phyloP scores from a whole-genome alignment of 306 rosid species.

The Castanea crenata region DNA sequence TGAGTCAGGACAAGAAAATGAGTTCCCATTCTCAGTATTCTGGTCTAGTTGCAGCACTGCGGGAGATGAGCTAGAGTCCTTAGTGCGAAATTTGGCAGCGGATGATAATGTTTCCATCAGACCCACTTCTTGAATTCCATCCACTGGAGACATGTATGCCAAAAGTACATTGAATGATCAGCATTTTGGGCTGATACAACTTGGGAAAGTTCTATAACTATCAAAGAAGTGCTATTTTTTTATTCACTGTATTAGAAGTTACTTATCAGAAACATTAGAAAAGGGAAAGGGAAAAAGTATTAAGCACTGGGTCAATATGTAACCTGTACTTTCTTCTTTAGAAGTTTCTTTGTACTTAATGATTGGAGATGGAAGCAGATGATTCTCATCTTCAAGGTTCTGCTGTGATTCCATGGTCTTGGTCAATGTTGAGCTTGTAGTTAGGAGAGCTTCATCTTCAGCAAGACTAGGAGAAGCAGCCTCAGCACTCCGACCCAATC shows the following conservation, averaged over 20 bases:
- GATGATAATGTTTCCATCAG: not conserved
- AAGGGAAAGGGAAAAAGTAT: not conserved
- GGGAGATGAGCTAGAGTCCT: not conserved
- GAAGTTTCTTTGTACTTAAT: not conserved
- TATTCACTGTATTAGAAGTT: too few species aligned
- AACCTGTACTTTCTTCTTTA: conserved; percentile 14
- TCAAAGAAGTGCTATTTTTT: not conserved
- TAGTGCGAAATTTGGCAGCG: conserved; percentile 11
- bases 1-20: conserved; percentile 3
- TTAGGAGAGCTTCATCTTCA: conserved; percentile 8
- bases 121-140: conserved; percentile 22
- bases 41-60: conserved; percentile 10
- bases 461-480: conserved; percentile 3
- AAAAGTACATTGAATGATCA: not conserved
- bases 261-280: too few species aligned
- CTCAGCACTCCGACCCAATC: conserved; percentile 16
- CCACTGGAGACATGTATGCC: conserved; percentile 10
- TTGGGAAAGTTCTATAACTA: not conserved
- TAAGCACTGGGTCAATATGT: not conserved
- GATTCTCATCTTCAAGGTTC: conserved; percentile 12
- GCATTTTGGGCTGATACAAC: not conserved
- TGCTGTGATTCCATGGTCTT: not conserved
- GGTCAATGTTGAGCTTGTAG: not conserved
- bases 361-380: conserved; percentile 11
- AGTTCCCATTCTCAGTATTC: conserved; percentile 1